Conservation (phyloP, 202 grass and related monocot species). For the Carex arenaria region DNA sequence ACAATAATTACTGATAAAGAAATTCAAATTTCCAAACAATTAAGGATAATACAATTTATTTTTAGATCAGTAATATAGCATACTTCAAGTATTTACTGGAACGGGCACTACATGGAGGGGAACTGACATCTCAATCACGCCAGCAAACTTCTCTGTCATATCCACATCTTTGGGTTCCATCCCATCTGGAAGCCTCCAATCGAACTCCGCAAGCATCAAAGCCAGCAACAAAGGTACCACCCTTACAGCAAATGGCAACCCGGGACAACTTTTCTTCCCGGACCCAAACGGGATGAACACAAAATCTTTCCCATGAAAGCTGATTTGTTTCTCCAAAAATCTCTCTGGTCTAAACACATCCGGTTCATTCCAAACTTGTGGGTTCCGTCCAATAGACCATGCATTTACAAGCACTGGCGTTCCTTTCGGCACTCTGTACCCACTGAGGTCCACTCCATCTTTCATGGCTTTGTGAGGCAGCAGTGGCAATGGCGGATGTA, state of each 20-base stretch:
- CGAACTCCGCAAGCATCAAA: slow-evolving; percentile 20
- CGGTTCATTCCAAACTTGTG: neutral
- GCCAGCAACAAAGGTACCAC: slow-evolving; percentile 22
- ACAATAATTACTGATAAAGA: no score
- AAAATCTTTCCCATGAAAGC: slow-evolving; percentile 7
- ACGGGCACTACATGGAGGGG: slow-evolving; percentile 28
- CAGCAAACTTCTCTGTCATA: slow-evolving; percentile 23
- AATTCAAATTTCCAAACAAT: no score
- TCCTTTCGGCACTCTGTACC: slow-evolving; percentile 16
- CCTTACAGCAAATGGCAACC: neutral
- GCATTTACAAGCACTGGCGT: slow-evolving; percentile 2
- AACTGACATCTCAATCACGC: slow-evolving; percentile 8
- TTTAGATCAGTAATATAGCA: no score
- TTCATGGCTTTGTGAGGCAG: slow-evolving; percentile 1
- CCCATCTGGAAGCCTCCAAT: slow-evolving; percentile 43
- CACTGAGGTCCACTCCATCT: neutral
- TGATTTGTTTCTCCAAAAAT: slow-evolving; percentile 16
- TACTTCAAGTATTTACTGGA: neutral
- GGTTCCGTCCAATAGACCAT: slow-evolving; percentile 23
- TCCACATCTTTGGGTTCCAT: slow-evolving; percentile 25
- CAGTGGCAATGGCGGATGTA: slow-evolving; percentile 8
- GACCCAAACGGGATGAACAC: slow-evolving; percentile 18
- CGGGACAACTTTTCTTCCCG: neutral
- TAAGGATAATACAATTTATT: no score
- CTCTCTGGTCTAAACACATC: slow-evolving; percentile 27